Conservation (phyloP, 2,329 filamentous ascomycete species). For the Mycosphaerella sp. region DNA sequence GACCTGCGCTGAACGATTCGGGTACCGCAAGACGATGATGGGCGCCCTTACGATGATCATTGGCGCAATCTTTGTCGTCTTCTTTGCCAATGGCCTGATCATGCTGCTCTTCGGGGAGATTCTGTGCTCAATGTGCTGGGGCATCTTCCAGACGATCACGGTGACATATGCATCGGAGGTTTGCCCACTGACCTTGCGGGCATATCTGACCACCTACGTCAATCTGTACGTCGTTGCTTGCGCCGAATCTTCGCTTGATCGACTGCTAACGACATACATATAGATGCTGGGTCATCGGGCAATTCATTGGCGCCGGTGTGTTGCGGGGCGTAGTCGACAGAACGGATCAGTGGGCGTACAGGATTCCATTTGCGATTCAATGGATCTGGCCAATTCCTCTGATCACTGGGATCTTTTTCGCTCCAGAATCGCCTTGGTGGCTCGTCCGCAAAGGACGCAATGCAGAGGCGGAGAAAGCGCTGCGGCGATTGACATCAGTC, state of each 20-base stretch:
- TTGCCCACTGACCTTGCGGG: conserved; percentile 52
- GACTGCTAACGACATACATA: conserved; percentile 55
- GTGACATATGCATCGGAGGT: conserved; percentile 58
- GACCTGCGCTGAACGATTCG: conserved; percentile 51
- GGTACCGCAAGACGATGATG: conserved; percentile 51
- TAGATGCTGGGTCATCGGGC: conserved; percentile 56
- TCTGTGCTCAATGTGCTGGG: conserved; percentile 36
- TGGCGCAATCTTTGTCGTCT: conserved; percentile 49
- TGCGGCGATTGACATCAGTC: conserved; percentile 12
- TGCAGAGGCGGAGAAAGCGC: conserved; percentile 27
- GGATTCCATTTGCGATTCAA: conserved; percentile 42
- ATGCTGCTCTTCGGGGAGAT: conserved; percentile 33
- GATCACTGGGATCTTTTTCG: conserved; percentile 24
- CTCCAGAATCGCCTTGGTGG: conserved; percentile 30
- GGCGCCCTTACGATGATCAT: conserved; percentile 49
- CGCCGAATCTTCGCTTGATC: conserved; percentile 22
- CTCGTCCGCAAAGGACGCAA: conserved; percentile 31
- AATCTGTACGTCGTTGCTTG: conserved; percentile 38
- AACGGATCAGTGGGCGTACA: conserved; percentile 34
- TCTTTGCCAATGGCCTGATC: conserved; percentile 37
- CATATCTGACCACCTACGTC: conserved; percentile 54
- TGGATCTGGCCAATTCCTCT: conserved; percentile 37
- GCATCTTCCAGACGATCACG: conserved; percentile 29
- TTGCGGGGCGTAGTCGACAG: conserved; percentile 26
- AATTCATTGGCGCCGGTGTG: conserved; percentile 46